Evolutionary conservation across 495 filamentous ascomycete species (phyloP).

Genomic region (Tuber melanosporum): DNA sequence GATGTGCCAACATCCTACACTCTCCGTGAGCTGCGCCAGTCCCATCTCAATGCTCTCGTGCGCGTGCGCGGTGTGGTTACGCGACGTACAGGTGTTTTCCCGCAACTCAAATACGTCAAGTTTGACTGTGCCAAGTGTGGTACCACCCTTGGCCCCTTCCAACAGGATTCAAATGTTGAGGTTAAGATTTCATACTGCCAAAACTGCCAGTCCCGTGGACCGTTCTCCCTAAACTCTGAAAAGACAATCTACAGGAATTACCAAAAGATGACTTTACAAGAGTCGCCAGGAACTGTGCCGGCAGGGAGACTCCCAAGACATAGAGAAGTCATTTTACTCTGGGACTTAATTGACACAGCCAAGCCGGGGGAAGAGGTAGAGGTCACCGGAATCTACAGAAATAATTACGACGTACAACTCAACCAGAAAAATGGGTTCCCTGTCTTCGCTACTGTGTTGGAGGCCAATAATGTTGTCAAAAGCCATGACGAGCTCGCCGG

Average conservation of each 20-base stretch:
- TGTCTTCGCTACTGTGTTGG: slow-evolving; percentile 94
- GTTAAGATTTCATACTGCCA: slow-evolving; percentile 96
- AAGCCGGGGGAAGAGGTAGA: slow-evolving; percentile 98
- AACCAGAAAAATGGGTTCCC: slow-evolving; percentile 99
- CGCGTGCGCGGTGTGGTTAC: slow-evolving; percentile 94
- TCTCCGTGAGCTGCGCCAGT: slow-evolving; percentile 92
- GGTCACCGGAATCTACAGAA: slow-evolving; percentile 93
- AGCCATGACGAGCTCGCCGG: slow-evolving; percentile 96
- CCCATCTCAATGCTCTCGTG: slow-evolving; percentile 93
- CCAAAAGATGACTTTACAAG: slow-evolving; percentile 94
- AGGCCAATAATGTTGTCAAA: slow-evolving; percentile 95
- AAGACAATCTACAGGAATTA: slow-evolving; percentile 99
- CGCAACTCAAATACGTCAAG: slow-evolving; percentile 95
- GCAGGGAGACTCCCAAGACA: slow-evolving; percentile 92
- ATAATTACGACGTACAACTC: slow-evolving; percentile 94
- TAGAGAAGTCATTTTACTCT: slow-evolving; percentile 90
- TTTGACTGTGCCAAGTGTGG: slow-evolving; percentile 95
- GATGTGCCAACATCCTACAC: slow-evolving; percentile 93
- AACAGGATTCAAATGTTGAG: slow-evolving; percentile 91
- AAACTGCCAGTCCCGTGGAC: slow-evolving; percentile 91
- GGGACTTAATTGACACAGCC: slow-evolving; percentile 92
- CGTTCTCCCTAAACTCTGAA: slow-evolving; percentile 93
- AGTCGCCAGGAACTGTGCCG: slow-evolving; percentile 94
- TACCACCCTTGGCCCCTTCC: slow-evolving; percentile 86
- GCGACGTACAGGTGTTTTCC: slow-evolving; percentile 93